These are phyloP conservation scores for Dipodascus geniculatus DNA, from an alignment of 805 yeast genomes.

Conservation along the genomic window DNA sequence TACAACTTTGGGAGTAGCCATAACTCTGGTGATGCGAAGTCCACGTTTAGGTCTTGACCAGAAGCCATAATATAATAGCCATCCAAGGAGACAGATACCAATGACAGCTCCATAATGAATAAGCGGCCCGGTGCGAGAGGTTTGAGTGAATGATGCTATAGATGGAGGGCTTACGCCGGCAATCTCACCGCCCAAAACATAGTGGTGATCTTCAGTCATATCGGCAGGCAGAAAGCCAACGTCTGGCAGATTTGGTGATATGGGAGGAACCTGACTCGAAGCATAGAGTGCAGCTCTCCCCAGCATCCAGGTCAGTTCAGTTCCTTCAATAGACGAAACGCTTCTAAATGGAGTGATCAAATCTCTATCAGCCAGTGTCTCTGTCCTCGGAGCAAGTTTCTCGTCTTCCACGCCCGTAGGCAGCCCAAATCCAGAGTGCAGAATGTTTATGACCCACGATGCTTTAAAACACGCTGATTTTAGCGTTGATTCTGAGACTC, in stretches of 20 bases:
- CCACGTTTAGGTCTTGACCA: neutral
- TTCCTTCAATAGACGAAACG: slow-evolving; percentile 67
- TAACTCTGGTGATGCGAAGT: neutral
- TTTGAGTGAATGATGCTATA: neutral
- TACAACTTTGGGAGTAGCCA: neutral
- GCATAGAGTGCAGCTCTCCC: slow-evolving; percentile 82
- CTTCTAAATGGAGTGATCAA: slow-evolving; percentile 60
- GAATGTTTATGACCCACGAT: slow-evolving; percentile 79
- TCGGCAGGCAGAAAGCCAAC: slow-evolving; percentile 17
- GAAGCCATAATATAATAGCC: neutral
- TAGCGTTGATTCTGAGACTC: slow-evolving; percentile 44
- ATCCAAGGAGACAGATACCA: neutral
- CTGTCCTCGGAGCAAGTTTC: slow-evolving; percentile 16
- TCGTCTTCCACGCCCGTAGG: slow-evolving; percentile 33
- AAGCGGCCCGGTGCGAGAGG: neutral
- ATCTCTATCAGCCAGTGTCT: slow-evolving; percentile 18
- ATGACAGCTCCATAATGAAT: neutral
- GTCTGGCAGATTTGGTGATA: neutral
- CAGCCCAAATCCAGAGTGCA: slow-evolving; percentile 86
- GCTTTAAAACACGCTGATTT: slow-evolving; percentile 86
- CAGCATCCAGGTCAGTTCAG: slow-evolving; percentile 89
- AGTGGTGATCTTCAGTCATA: slow-evolving; percentile 8
- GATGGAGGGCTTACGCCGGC: neutral
- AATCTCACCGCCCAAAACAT: slow-evolving; percentile 19
- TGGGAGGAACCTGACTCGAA: slow-evolving; percentile 44